These are phyloP conservation scores for Boletales sp. DNA, from an alignment of 768 basidiomycete species.

Conservation along the genomic window DNA sequence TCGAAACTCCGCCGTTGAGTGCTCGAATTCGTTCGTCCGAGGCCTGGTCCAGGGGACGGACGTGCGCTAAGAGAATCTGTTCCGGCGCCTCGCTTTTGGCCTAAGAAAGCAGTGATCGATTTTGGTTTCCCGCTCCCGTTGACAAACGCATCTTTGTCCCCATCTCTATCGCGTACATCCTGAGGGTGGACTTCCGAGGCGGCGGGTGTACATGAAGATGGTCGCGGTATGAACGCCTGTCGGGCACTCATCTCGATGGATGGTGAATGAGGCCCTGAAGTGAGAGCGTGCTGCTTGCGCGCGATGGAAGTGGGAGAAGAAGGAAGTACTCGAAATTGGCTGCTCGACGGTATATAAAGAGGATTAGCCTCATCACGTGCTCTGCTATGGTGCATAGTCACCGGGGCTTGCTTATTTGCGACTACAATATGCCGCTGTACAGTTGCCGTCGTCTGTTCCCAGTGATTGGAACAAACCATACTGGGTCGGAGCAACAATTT, in stretches of 20 bases:
- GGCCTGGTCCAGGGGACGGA: conserved; percentile 3
- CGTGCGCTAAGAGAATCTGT: conserved; percentile 1
- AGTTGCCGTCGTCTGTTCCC: too few species aligned
- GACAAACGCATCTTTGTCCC: conserved; percentile 2
- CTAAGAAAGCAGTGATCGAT: conserved; percentile 21
- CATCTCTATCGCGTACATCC: conserved; percentile 5
- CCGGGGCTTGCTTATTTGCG: too few species aligned
- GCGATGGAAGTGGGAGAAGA: not conserved
- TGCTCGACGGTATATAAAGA: not conserved
- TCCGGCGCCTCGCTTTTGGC: conserved; percentile 14
- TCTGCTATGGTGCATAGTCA: not conserved
- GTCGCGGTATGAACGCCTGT: conserved; percentile 23
- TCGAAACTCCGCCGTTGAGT: conserved; percentile 21
- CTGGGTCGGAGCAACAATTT: too few species aligned
- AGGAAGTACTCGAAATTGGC: not conserved
- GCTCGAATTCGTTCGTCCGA: conserved; percentile 1
- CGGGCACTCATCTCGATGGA: conserved; percentile 22
- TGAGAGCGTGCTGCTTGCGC: not conserved
- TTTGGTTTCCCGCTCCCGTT: conserved; percentile 12
- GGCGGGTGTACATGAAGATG: conserved; percentile 8
- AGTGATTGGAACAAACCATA: too few species aligned
- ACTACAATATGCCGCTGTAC: too few species aligned
- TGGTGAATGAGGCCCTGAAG: not conserved
- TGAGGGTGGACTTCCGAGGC: conserved; percentile 7
- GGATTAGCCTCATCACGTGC: not conserved